Evolutionary conservation across 768 basidiomycete species (phyloP), one percentile per base, ranked within the genome.

Genomic region (Stropharia rugosoannulata): DNA sequence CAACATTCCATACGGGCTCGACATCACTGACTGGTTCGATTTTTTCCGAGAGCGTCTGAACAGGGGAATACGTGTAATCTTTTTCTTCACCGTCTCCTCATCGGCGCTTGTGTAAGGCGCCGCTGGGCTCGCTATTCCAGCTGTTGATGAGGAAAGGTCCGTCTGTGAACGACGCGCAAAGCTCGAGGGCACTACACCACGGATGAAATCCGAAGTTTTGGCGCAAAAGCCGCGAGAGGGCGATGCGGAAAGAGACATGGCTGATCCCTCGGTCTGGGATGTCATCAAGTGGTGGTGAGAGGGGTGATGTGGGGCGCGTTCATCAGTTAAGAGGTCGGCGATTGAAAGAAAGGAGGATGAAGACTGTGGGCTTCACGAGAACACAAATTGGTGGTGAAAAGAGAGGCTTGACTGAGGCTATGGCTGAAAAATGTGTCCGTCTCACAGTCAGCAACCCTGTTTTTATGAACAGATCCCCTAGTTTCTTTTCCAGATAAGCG

Each of bases 151-250:
- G 18, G 56, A 59, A 19, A 61, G 50, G 44, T 63, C 53, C 41
- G 51, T 62, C 19, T 61, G 56, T 0, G 57, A 57, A 6, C 61
- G 61, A 38, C 57, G 59, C 7, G 60, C 51, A 27, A 59, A 64
- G 36, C 38, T 55, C 29, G 64, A 59, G 25, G 64, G 70, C 22
- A 69, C 70, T 58, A 73, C 70, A 55, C 75, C 71, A 51, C 84
- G 82, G 65, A 87, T 75, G 27, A 87, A 59, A 62, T 87, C 86
- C 19, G 84, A 76, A 8, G 83, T 81, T 67, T 80, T 86, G 36
- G 77, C 75, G 45, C 83, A 80, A 37, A 80, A 68, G 56, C 82
- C 80, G 57, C 73, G 76, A 42, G 74, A 64, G 27, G 82, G 75
- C 5, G 80, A 73, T 39, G 69, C 63, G 29, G 70, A 71, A 32